Evolutionary conservation across 2,329 filamentous ascomycete genomes (phyloP), one percentile per base, ranked within the genome.

Genomic region (Xylaria sp.): DNA sequence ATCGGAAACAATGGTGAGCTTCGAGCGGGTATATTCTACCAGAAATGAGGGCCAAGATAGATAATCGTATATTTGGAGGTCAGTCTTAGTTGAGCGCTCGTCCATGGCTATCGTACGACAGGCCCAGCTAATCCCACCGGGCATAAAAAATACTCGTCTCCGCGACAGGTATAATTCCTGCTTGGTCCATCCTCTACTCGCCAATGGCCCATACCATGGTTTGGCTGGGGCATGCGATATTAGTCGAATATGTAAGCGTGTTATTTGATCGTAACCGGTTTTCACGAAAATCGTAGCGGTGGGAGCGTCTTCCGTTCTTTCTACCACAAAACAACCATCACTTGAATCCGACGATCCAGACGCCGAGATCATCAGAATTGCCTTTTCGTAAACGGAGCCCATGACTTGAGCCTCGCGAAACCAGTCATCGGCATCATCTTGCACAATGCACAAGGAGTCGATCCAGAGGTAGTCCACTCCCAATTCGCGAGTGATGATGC

Each of bases 381-480:
- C 45, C 45, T 48, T 48, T 48, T 48, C 45, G 23, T 48, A 48
- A 1, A 48, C 13, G 1, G 45, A 48, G 13, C 23, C 45, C 45
- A 48, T 57, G 28, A 56, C 12, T 15, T 41, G n/a, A 18, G 32
- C n/a, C 20, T 56, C 32, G 34, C 34, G 34, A 39, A 15, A 39
- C 53, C 32, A 39, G 34, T 56, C 53, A 15, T 41, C 32, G 8
- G 12, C n/a, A 20, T 56, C 53, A 18, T 18, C 53, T 20, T 56
- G 53, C 2, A 56, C 20, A 18, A 56, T 56, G 34, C 53, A 56
- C 12, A 56, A 28, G 20, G 53, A 23, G 34, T 56, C 53, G 34
- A 56, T 56, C 53, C 53, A 56, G 34, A 41, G 53, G 53, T 56
- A 56, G 53, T 56, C 32, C n/a, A 56, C 9, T 56, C 53, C 53